phyloP scores from a whole-genome alignment of 1,284 basidiomycete species.

The Boletellus deceptivus region DNA sequence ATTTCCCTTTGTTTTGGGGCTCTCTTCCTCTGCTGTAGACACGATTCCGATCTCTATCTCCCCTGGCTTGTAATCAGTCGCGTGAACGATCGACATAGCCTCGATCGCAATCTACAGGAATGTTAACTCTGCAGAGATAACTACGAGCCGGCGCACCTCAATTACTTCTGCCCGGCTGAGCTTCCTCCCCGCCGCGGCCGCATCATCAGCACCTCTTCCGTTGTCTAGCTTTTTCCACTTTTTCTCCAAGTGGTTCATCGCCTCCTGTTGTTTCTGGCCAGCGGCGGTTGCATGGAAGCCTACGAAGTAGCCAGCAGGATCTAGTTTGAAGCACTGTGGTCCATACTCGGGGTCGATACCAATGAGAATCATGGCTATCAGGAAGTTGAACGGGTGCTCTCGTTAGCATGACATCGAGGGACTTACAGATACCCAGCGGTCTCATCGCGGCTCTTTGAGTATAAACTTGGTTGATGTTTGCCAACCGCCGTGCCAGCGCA shows the following conservation, averaged over 20 bases:
- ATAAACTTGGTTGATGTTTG: slow-evolving; percentile 99
- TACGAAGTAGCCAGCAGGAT: slow-evolving; percentile 98
- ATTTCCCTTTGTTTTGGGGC: slow-evolving; percentile 60
- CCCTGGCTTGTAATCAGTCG: slow-evolving; percentile 92
- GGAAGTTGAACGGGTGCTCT: slow-evolving; percentile 4
- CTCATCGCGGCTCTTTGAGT: slow-evolving; percentile 98
- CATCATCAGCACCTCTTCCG: slow-evolving; percentile 72
- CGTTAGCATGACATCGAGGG: not conserved
- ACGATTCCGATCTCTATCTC: slow-evolving; percentile 88
- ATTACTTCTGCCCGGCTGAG: slow-evolving; percentile 72
- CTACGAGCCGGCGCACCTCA: slow-evolving; percentile 57
- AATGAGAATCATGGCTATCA: slow-evolving; percentile 90
- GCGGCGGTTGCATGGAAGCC: slow-evolving; percentile 97
- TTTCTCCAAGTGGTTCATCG: slow-evolving; percentile 98
- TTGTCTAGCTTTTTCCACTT: slow-evolving; percentile 95
- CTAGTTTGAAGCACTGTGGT: slow-evolving; percentile 96
- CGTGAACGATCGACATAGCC: slow-evolving; percentile 88
- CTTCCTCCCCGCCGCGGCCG: slow-evolving; percentile 64
- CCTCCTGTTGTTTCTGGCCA: slow-evolving; percentile 98
- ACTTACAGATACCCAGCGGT: slow-evolving; percentile 90
- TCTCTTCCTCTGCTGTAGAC: slow-evolving; percentile 68
- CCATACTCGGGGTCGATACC: slow-evolving; percentile 89
- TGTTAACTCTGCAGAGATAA: slow-evolving; percentile 7
- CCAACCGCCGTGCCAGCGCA: slow-evolving; percentile 88
- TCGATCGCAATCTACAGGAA: slow-evolving; percentile 83